phyloP scores from a whole-genome alignment of 257 asterid genomes.

The Misopates orontium region DNA sequence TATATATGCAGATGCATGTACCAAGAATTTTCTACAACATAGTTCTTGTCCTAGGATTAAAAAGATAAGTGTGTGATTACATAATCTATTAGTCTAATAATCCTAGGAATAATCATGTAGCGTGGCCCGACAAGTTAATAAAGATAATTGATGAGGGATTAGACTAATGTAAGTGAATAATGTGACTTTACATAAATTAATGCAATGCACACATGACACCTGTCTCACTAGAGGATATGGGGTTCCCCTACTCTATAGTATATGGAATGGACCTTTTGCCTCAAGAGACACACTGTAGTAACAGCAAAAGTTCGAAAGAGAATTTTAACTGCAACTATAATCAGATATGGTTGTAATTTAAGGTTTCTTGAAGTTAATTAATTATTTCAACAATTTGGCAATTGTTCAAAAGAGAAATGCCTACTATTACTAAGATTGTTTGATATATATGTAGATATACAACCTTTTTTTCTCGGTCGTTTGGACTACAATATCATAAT shows the following conservation, averaged over 20 bases:
- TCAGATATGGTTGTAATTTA: neutral
- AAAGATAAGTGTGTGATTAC: neutral
- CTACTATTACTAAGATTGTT: neutral
- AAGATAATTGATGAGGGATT: constrained; percentile 18
- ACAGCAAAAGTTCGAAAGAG: constrained; percentile 11
- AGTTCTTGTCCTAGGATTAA: neutral
- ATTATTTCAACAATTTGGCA: neutral
- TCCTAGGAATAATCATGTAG: constrained; percentile 19
- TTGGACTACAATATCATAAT: no score
- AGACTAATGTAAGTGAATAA: constrained; percentile 19
- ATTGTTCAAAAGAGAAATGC: neutral
- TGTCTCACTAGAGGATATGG: neutral
- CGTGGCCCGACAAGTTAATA: constrained; percentile 18
- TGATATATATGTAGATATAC: no score
- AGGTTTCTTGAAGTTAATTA: neutral
- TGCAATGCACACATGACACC: no score
- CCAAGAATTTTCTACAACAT: neutral
- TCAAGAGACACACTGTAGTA: neutral
- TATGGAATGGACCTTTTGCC: constrained; percentile 10
- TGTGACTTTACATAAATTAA: neutral
- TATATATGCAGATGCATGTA: neutral
- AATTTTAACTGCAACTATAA: constrained; percentile 17
- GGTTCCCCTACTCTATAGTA: neutral
- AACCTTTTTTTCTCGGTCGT: no score
- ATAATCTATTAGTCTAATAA: constrained; percentile 2